These are phyloP conservation scores for Micractinium conductrix DNA, from an alignment of 139 green algal species.

Conservation along the genomic window DNA sequence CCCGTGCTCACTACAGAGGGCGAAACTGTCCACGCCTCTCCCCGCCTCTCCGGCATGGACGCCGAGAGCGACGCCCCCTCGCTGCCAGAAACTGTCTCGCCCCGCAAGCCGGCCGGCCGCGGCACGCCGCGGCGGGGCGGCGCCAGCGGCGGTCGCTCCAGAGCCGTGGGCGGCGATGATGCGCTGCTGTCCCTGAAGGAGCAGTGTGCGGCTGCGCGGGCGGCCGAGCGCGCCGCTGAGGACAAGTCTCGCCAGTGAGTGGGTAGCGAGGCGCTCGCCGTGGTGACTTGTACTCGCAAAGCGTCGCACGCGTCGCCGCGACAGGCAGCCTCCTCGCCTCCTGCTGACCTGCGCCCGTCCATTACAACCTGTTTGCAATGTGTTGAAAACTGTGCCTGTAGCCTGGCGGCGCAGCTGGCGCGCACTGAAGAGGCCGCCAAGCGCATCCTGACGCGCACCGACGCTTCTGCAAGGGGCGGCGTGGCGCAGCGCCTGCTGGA, in stretches of 20 bases:
- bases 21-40: too few species aligned
- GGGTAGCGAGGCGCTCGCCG: background rate
- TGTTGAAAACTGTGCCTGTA: conserved; percentile 46
- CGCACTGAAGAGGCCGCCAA: conserved; percentile 82
- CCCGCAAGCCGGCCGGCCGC: too few species aligned
- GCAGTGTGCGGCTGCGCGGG: conserved; percentile 39
- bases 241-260: conserved; percentile 47
- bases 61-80: background rate
- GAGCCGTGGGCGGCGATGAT: too few species aligned
- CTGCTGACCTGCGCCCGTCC: background rate
- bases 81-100: background rate
- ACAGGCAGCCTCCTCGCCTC: background rate
- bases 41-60: background rate
- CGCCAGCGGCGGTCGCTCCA: too few species aligned
- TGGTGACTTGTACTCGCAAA: too few species aligned
- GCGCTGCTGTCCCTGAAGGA: conserved; percentile 46
- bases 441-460: conserved; percentile 63
- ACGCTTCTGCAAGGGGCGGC: conserved; percentile 62
- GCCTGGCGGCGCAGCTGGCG: conserved; percentile 76
- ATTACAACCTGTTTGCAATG: too few species aligned
- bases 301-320: too few species aligned
- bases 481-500: conserved; percentile 72
- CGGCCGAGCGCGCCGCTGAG: conserved; percentile 36
- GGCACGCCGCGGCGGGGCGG: background rate
- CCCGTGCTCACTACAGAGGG: too few species aligned